phyloP scores from a whole-genome alignment of 1,284 basidiomycete species.

The Fomitiporia mediterranea region DNA sequence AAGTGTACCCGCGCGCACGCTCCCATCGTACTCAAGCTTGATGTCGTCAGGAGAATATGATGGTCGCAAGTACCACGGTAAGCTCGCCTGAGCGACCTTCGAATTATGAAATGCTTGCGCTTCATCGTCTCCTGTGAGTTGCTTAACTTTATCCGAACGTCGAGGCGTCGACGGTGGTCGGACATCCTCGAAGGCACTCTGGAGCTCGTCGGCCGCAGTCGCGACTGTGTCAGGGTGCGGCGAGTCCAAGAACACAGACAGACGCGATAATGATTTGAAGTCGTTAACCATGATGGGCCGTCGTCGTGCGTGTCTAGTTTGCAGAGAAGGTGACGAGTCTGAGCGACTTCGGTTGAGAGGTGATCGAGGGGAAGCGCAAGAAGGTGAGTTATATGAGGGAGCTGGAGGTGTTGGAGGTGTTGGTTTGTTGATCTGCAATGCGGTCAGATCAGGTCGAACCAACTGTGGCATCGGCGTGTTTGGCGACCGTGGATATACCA shows the following conservation, averaged over 20 bases:
- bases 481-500: slow-evolving; percentile 37
- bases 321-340: slow-evolving; percentile 22
- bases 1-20: slow-evolving; percentile 61
- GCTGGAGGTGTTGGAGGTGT: slow-evolving; percentile 26
- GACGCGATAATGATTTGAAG: slow-evolving; percentile 33
- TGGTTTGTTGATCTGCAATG: slow-evolving; percentile 29
- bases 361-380: slow-evolving; percentile 9
- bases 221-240: slow-evolving; percentile 23
- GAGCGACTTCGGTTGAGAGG: slow-evolving; percentile 24
- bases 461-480: slow-evolving; percentile 39
- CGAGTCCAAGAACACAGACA: slow-evolving; percentile 39
- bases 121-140: slow-evolving; percentile 43
- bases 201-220: background rate
- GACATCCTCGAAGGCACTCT: background rate
- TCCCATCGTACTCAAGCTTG: slow-evolving; percentile 50
- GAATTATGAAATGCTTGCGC: slow-evolving; percentile 37
- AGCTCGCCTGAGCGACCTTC: slow-evolving; percentile 33
- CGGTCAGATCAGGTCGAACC: slow-evolving; percentile 27
- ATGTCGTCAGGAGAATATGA: slow-evolving; percentile 53
- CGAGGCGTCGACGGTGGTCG: slow-evolving; percentile 14
- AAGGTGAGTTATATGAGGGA: slow-evolving; percentile 1
- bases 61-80: slow-evolving; percentile 65
- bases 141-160: slow-evolving; percentile 35
- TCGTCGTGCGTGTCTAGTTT: slow-evolving; percentile 26
- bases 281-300: slow-evolving; percentile 40